Base-by-base conservation (phyloP, 257 asterid genomes). In the Schizonepeta tenuifolia region DNA sequence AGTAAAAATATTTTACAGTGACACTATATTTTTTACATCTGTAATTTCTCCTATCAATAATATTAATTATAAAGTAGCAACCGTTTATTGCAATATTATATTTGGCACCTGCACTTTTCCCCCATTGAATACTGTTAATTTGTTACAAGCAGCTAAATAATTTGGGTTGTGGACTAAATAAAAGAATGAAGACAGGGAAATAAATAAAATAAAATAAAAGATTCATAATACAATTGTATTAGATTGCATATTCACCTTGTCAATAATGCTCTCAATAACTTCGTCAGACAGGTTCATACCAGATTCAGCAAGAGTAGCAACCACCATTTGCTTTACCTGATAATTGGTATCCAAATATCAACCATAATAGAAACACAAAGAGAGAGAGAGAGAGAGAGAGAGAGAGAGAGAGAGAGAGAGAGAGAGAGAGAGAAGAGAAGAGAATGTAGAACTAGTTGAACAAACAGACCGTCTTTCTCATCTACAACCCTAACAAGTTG, bases 281-380 rank as follows among this genome's bases (percentile, higher is more conserved):
- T 93, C 97, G 74, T 93, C 98, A 24, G 98, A 90, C 49, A 93
- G 90, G 87, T 91, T 91, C 98, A 93, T 93, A 36, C 98, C 98
- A 75, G 98, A 93, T 83, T 91, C 98, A 47, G 97, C 97, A 44
- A 93, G 96, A 66, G 97, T 91, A 24, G 97, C 98, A 33, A 93
- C 98, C 77, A 93, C 98, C 98, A 93, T 93, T 89, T 91, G 98
- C 80, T 93, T 93, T 77, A 93, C 98, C 98, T 93, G 82, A 21
- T 51, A 55, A 71, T 64, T 54, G 24, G 57, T 71, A 77, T 75
- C 20, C 61, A 69, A 63, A 44, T 38, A 63, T 38, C 49, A 71
- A 49, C 18, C 58, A 49, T 55, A 49, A 40, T 26, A 79, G 43
- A 44, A 28, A n/a, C n/a, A n/a, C n/a, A n/a, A n/a, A n/a, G n/a